Evolutionary conservation across 2,329 filamentous ascomycete species (phyloP).

Genomic region (Scleromitrula shiraiana): DNA sequence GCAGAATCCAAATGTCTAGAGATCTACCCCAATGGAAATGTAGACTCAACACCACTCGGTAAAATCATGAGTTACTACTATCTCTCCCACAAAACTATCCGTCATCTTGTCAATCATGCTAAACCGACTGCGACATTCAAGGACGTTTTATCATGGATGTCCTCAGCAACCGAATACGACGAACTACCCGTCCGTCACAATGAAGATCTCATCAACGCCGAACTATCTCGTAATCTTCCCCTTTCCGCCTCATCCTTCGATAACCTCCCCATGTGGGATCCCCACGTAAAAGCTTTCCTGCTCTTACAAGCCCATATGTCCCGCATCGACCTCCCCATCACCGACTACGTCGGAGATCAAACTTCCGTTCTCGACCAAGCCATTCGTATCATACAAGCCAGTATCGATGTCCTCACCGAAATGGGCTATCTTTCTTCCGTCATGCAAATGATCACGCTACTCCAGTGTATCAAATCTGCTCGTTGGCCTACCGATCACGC

Average conservation of each 20-base stretch:
- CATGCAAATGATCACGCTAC: constrained; percentile 70
- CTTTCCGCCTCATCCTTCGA: constrained; percentile 37
- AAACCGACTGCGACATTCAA: constrained; percentile 69
- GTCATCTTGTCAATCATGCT: constrained; percentile 69
- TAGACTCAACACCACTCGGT: constrained; percentile 82
- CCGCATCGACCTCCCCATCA: constrained; percentile 84
- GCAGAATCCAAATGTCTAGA: constrained; percentile 77
- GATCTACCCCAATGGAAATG: constrained; percentile 76
- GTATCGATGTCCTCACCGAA: constrained; percentile 88
- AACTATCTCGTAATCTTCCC: constrained; percentile 75
- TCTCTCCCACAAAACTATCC: constrained; percentile 88
- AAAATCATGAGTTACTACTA: constrained; percentile 99
- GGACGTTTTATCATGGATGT: constrained; percentile 88
- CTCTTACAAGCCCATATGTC: constrained; percentile 93
- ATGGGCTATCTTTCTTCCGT: constrained; percentile 73
- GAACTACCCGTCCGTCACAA: constrained; percentile 97
- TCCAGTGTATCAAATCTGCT: constrained; percentile 89
- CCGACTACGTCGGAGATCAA: constrained; percentile 95
- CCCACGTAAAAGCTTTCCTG: constrained; percentile 92
- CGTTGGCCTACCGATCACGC: constrained; percentile 82
- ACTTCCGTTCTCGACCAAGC: constrained; percentile 85
- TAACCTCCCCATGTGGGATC: constrained; percentile 91
- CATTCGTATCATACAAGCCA: constrained; percentile 93
- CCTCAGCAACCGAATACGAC: constrained; percentile 87
- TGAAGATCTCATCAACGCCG: constrained; percentile 92